Conservation (phyloP, 352 stramenopile genomes). For the Thalassiosira oceanica region DNA sequence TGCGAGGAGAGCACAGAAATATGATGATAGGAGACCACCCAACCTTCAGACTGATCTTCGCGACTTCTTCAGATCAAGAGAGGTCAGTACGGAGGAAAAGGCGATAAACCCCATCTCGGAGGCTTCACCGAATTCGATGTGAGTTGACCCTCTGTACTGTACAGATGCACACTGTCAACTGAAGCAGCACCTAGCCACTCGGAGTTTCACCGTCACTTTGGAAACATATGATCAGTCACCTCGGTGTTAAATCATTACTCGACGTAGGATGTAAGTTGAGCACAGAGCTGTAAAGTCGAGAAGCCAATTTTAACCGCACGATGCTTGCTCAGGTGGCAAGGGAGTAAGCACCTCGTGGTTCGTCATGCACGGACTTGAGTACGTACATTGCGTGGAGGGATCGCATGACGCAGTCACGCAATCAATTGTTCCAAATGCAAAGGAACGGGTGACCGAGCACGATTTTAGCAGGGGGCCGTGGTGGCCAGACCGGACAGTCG, state of each 20-base stretch:
- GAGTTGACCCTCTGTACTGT: not conserved
- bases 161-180: not conserved
- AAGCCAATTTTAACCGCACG: conserved; percentile 35
- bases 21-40: too few relatives aligned
- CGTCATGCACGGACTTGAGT: conserved; percentile 34
- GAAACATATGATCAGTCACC: conserved; percentile 54
- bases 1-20: too few relatives aligned
- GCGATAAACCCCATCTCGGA: conserved; percentile 63
- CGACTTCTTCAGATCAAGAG: too few relatives aligned
- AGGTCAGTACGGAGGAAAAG: conserved; percentile 67
- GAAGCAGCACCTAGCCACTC: conserved; percentile 3
- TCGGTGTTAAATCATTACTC: conserved; percentile 59
- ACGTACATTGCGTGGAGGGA: conserved; percentile 49
- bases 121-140: conserved; percentile 63
- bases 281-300: not conserved
- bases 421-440: conserved; percentile 26
- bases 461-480: conserved; percentile 58
- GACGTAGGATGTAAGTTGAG: conserved; percentile 77
- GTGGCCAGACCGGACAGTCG: conserved; percentile 74
- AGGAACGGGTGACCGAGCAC: conserved; percentile 44
- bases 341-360: conserved; percentile 51
- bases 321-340: conserved; percentile 55
- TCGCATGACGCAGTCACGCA: conserved; percentile 40
- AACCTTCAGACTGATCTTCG: too few relatives aligned
- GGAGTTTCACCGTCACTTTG: conserved; percentile 53